These are phyloP conservation scores for Solanum virginianum DNA, from an alignment of 257 asterid genomes.

Conservation along the genomic window DNA sequence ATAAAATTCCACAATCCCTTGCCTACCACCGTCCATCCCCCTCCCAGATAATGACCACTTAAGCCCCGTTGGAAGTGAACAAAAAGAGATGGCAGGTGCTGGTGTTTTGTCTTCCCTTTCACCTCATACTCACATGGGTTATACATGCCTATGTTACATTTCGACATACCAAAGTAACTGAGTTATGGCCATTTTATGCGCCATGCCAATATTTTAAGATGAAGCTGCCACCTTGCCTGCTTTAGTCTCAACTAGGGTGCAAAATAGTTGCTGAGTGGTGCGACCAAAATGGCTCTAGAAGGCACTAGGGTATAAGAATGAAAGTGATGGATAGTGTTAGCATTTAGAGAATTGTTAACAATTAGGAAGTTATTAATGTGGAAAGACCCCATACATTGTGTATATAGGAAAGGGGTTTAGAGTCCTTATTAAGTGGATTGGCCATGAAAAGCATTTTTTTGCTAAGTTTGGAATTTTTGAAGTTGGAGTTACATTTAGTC, in stretches of 20 bases:
- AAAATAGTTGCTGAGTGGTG: background rate
- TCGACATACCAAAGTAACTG: background rate
- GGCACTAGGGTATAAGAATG: background rate
- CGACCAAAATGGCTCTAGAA: background rate
- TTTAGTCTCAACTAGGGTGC: background rate
- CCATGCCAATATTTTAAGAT: background rate
- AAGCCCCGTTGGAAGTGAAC: conserved; percentile 2
- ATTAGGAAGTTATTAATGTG: background rate
- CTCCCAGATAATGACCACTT: background rate
- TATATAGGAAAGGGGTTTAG: background rate
- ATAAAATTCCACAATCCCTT: background rate
- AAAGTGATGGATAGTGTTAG: background rate
- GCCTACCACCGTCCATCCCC: background rate
- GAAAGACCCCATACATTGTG: background rate
- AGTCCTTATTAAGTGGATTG: background rate
- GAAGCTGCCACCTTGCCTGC: background rate
- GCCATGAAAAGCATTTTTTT: background rate
- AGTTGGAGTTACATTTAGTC: background rate
- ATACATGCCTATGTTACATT: background rate
- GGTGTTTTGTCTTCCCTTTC: background rate
- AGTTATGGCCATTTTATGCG: background rate
- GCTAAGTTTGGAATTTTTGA: background rate
- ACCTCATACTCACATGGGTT: background rate
- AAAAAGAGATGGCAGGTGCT: background rate
- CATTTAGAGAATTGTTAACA: background rate